Evolutionary conservation across 2,329 filamentous ascomycete species (phyloP).

Genomic region (Pseudogymnoascus sp.): DNA sequence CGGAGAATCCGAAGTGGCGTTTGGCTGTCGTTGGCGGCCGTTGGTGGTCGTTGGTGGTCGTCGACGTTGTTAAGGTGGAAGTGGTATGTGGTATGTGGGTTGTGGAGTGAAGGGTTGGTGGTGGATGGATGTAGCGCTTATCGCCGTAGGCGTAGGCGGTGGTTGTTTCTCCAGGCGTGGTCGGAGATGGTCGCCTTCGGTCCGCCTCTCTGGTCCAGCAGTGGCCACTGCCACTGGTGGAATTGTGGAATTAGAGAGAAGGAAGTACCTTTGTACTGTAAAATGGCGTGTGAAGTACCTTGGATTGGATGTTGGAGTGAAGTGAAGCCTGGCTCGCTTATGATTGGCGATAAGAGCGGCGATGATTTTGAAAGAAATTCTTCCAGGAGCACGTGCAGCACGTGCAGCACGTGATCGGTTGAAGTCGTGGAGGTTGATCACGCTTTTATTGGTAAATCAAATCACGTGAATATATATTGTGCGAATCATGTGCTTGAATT

Average conservation of each 20-base stretch:
- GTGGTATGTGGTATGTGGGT: background rate
- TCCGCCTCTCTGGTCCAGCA: background rate
- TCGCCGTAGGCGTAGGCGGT: conserved; percentile 7
- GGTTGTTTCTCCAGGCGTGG: conserved; percentile 3
- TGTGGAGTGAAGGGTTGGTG: background rate
- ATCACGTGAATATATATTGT: background rate
- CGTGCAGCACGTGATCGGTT: background rate
- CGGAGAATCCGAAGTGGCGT: background rate
- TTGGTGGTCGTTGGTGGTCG: background rate
- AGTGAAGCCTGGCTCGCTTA: conserved; percentile 8
- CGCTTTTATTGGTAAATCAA: background rate
- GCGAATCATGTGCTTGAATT: background rate
- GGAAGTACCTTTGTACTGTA: conserved; percentile 3
- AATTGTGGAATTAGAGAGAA: background rate
- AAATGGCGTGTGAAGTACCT: background rate
- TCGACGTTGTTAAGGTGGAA: background rate
- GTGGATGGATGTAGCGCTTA: background rate
- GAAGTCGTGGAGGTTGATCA: background rate
- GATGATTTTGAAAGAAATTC: background rate
- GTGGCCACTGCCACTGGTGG: conserved; percentile 4
- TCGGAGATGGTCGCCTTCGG: conserved; percentile 9
- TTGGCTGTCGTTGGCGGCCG: background rate
- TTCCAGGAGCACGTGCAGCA: background rate
- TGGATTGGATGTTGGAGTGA: background rate
- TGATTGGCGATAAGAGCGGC: conserved; percentile 9